Conservation (phyloP, 805 yeast genomes). For the Cephaloascus albidus region DNA sequence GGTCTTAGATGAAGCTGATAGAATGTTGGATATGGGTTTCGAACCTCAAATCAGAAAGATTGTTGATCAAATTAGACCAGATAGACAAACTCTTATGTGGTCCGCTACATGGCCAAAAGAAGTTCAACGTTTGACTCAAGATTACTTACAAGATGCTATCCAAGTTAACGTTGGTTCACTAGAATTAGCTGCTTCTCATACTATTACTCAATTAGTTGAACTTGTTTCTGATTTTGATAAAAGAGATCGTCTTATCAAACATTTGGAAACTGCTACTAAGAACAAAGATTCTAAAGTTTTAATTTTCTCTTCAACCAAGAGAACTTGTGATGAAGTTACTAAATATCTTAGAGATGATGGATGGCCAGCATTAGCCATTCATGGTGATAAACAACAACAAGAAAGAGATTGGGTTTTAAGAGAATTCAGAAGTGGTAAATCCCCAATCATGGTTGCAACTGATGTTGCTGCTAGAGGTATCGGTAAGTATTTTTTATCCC, state of each 20-base stretch:
- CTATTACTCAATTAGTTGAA: conserved; percentile 87
- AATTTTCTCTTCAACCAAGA: conserved; percentile 93
- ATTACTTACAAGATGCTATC: conserved; percentile 85
- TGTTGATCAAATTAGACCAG: conserved; percentile 94
- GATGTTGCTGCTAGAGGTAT: conserved; percentile 99
- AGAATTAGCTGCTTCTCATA: conserved; percentile 94
- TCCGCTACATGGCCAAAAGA: conserved; percentile 99
- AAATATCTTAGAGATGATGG: conserved; percentile 89
- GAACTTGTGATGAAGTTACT: conserved; percentile 95
- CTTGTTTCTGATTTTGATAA: conserved; percentile 88
- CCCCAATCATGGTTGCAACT: conserved; percentile 98
- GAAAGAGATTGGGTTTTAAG: conserved; percentile 98
- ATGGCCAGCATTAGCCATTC: conserved; percentile 98
- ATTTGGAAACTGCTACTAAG: conserved; percentile 72
- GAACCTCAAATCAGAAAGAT: conserved; percentile 99
- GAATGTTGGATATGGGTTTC: conserved; percentile 99
- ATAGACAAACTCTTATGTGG: conserved; percentile 99
- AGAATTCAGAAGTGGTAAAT: conserved; percentile 86
- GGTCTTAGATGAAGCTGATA: conserved; percentile 98
- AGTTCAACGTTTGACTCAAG: conserved; percentile 87
- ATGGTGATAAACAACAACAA: conserved; percentile 95
- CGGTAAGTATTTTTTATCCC: conserved; percentile 58
- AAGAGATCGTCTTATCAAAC: conserved; percentile 81
- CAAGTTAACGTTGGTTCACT: conserved; percentile 96
- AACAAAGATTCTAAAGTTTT: conserved; percentile 69